A percentile compares a stretch with the other conserved stretches of the same genome.
Conservation (phyloP, 305 asterid species). For the Stenogyne calaminthoides region DNA sequence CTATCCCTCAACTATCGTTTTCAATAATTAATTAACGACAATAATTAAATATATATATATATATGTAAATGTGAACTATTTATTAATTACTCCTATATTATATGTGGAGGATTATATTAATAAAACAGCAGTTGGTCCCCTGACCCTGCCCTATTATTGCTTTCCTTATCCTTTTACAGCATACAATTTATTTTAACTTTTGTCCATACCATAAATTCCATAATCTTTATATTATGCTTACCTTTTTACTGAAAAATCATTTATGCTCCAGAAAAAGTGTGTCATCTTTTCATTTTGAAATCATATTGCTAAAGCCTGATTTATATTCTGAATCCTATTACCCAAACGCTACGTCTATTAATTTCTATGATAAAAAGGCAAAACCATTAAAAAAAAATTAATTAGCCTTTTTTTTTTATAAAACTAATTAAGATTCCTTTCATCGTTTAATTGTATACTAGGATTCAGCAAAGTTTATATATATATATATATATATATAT, state of each 20-base stretch:
- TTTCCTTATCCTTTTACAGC: slow-evolving; percentile 27
- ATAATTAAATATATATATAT: slow-evolving; percentile 10
- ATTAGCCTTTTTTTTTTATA: slow-evolving; percentile 2
- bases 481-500: too few relatives aligned
- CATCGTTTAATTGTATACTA: too few relatives aligned
- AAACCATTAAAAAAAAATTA: slow-evolving; percentile 24
- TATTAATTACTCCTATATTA: slow-evolving; percentile 13
- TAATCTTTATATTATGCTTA: slow-evolving; percentile 3
- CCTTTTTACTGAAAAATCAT: slow-evolving; percentile 32
- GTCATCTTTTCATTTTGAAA: not conserved
- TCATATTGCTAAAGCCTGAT: slow-evolving; percentile 18
- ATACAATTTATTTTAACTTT: not conserved
- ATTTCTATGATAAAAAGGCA: slow-evolving; percentile 25
- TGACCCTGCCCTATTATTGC: slow-evolving; percentile 15
- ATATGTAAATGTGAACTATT: too few relatives aligned
- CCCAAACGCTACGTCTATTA: slow-evolving; percentile 38
- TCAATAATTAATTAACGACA: slow-evolving; percentile 4
- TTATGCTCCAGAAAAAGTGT: slow-evolving; percentile 13
- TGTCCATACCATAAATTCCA: slow-evolving; percentile 2
- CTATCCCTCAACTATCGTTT: not conserved
- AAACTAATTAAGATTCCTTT: slow-evolving; percentile 16
- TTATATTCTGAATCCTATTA: slow-evolving; percentile 30
- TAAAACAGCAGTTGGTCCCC: slow-evolving; percentile 30
- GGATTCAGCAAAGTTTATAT: too few relatives aligned
- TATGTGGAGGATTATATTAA: slow-evolving; percentile 23